Evolutionary conservation across 2,329 filamentous ascomycete genomes (phyloP).

Genomic region (Coleophoma crateriformis): DNA sequence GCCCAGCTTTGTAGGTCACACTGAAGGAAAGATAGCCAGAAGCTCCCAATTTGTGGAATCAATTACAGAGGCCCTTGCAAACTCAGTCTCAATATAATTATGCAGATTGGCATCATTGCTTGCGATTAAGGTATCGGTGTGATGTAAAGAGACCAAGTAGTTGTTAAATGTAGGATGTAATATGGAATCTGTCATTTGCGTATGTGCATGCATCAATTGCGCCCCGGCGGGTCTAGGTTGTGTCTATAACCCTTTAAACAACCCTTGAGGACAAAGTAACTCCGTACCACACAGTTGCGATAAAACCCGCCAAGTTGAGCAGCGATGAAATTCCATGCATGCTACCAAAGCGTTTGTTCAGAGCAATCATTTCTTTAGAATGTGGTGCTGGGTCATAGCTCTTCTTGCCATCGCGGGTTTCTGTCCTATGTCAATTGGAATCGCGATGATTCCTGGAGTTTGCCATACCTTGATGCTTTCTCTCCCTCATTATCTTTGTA

Average conservation of each 20-base stretch:
- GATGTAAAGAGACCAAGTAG: no score
- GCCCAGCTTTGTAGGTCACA: no score
- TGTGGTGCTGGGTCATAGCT: slow-evolving; percentile 75
- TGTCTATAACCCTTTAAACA: slow-evolving; percentile 5
- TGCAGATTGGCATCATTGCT: no score
- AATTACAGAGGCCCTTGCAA: no score
- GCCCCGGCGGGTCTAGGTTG: no score
- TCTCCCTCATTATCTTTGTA: slow-evolving; percentile 65
- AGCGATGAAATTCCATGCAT: slow-evolving; percentile 79
- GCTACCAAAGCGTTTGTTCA: slow-evolving; percentile 74
- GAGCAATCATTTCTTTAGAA: slow-evolving; percentile 72
- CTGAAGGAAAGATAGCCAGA: no score
- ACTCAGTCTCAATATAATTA: no score
- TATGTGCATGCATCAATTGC: no score
- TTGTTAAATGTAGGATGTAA: no score
- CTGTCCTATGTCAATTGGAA: slow-evolving; percentile 31
- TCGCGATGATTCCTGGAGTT: neutral
- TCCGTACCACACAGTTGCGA: slow-evolving; percentile 72
- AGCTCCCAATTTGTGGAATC: no score
- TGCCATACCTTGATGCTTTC: slow-evolving; percentile 72
- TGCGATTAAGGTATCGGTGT: no score
- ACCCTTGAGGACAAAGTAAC: slow-evolving; percentile 48
- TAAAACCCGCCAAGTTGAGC: slow-evolving; percentile 67
- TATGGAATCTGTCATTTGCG: no score
- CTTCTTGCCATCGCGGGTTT: slow-evolving; percentile 84